phyloP scores from a whole-genome alignment of 1,139 yeast species.

The Zhuliangozyma blackwelliae region DNA sequence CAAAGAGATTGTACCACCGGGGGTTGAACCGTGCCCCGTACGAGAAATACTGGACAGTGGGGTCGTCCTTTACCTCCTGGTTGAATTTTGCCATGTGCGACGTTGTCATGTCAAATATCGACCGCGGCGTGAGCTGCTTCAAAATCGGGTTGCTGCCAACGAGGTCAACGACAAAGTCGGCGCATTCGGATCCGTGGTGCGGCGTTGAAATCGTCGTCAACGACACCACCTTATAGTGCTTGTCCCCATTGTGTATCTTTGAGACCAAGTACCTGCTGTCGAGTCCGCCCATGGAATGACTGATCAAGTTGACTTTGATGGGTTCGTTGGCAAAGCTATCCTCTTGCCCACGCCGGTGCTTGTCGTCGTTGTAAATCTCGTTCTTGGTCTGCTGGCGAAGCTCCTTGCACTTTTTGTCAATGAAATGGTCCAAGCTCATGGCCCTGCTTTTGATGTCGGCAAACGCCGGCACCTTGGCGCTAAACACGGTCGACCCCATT shows the following conservation, averaged over 20 bases:
- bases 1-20: slow-evolving; percentile 56
- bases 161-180: slow-evolving; percentile 55
- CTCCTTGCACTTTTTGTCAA: slow-evolving; percentile 38
- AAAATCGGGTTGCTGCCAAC: slow-evolving; percentile 13
- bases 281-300: slow-evolving; percentile 96
- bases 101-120: slow-evolving; percentile 59
- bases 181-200: slow-evolving; percentile 81
- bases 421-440: slow-evolving; percentile 46
- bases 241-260: slow-evolving; percentile 16
- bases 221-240: slow-evolving; percentile 57
- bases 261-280: slow-evolving; percentile 77
- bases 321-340: slow-evolving; percentile 21
- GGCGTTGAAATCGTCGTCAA: slow-evolving; percentile 86
- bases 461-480: slow-evolving; percentile 80
- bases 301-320: slow-evolving; percentile 63
- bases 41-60: slow-evolving; percentile 68
- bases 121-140: slow-evolving; percentile 36
- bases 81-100: slow-evolving; percentile 52
- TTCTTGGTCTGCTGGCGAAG: slow-evolving; percentile 26
- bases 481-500: slow-evolving; percentile 64
- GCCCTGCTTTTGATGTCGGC: slow-evolving; percentile 75
- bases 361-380: slow-evolving; percentile 25
- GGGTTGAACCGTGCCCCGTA: slow-evolving; percentile 78
- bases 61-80: slow-evolving; percentile 46
- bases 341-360: slow-evolving; percentile 5